Evolutionary conservation across 2,329 filamentous ascomycete species (phyloP).

Genomic region (Ophiostoma angusticollis): DNA sequence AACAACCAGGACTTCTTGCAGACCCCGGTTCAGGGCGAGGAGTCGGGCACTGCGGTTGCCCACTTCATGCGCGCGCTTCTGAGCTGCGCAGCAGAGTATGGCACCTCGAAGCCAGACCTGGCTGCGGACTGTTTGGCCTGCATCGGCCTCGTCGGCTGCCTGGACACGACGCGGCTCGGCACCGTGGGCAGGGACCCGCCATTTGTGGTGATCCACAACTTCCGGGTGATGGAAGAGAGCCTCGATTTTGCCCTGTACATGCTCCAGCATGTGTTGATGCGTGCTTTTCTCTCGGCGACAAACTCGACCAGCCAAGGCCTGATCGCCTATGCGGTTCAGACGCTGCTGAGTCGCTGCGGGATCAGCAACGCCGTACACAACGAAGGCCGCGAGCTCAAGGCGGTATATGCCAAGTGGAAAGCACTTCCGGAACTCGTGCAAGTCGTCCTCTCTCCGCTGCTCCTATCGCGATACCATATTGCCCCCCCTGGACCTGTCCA

Average conservation of each 20-base stretch:
- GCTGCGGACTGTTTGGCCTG: slow-evolving; percentile 64
- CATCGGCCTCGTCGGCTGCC: slow-evolving; percentile 76
- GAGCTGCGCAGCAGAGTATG: slow-evolving; percentile 75
- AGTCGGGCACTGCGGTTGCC: slow-evolving; percentile 63
- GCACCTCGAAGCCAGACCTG: slow-evolving; percentile 52
- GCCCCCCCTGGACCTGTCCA: slow-evolving; percentile 44
- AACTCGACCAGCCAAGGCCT: slow-evolving; percentile 84
- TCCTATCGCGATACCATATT: slow-evolving; percentile 71
- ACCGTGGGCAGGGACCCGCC: slow-evolving; percentile 62
- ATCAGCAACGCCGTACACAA: slow-evolving; percentile 43
- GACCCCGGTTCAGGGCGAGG: slow-evolving; percentile 66
- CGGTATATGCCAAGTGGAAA: slow-evolving; percentile 62
- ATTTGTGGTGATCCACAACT: slow-evolving; percentile 82
- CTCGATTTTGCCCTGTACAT: slow-evolving; percentile 78
- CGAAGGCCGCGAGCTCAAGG: slow-evolving; percentile 30
- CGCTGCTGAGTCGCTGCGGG: slow-evolving; percentile 66
- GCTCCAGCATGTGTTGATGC: slow-evolving; percentile 76
- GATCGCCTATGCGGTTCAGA: slow-evolving; percentile 88
- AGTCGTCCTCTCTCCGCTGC: slow-evolving; percentile 76
- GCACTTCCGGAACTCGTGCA: slow-evolving; percentile 63
- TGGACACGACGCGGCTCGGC: slow-evolving; percentile 86
- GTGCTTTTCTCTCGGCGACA: slow-evolving; percentile 79
- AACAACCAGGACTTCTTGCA: slow-evolving; percentile 67
- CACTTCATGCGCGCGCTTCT: slow-evolving; percentile 65
- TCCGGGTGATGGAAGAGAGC: slow-evolving; percentile 62